Conservation (phyloP, 169 alveolate genomes). For the Babesia ovata region DNA sequence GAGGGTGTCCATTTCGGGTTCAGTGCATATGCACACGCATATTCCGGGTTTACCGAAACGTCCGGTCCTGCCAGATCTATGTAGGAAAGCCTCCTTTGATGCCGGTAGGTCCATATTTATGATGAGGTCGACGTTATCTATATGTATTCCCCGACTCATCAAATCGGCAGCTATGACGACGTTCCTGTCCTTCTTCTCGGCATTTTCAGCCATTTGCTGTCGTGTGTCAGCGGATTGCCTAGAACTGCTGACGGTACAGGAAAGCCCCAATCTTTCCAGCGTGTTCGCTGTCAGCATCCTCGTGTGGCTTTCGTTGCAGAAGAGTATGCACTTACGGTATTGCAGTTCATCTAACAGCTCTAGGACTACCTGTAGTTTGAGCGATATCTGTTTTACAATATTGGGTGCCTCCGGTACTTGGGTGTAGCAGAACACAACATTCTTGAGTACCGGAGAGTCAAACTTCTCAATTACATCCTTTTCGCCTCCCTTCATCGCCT, state of each 20-base stretch:
- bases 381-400: slow-evolving; percentile 60
- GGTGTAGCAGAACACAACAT: slow-evolving; percentile 30
- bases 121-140: slow-evolving; percentile 84
- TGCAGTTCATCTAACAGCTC: slow-evolving; percentile 13
- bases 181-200: slow-evolving; percentile 55
- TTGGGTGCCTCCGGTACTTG: slow-evolving; percentile 65
- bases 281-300: slow-evolving; percentile 48
- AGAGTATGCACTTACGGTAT: slow-evolving; percentile 63
- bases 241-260: slow-evolving; percentile 70
- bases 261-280: slow-evolving; percentile 52
- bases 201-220: slow-evolving; percentile 33
- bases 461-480: slow-evolving; percentile 1
- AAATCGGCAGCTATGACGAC: slow-evolving; percentile 88
- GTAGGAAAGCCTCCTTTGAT: slow-evolving; percentile 84
- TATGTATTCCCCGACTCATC: slow-evolving; percentile 90
- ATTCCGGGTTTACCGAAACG: slow-evolving; percentile 84
- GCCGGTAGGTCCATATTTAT: slow-evolving; percentile 87
- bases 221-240: slow-evolving; percentile 69
- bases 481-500: neutral
- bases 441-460: slow-evolving; percentile 35
- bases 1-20: slow-evolving; percentile 62
- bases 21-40: slow-evolving; percentile 78
- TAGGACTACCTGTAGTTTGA: slow-evolving; percentile 23
- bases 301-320: slow-evolving; percentile 72
- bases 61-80: slow-evolving; percentile 89